phyloP scores from a whole-genome alignment of 352 stramenopile species.

The Phytophthora lateralis region DNA sequence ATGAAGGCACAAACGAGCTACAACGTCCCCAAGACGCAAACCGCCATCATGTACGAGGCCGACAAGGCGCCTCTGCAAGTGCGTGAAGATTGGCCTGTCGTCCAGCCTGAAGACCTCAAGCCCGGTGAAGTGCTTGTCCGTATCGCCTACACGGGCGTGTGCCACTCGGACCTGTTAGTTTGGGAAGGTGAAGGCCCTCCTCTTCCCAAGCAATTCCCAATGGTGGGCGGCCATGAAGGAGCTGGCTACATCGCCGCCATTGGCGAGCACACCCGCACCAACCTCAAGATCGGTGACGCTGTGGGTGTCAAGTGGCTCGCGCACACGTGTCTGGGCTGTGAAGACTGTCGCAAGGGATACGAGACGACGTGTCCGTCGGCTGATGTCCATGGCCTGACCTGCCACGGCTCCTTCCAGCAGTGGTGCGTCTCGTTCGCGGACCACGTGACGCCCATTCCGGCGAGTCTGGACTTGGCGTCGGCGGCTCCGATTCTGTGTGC shows the following conservation, averaged over 20 bases:
- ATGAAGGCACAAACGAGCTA: conserved; percentile 38
- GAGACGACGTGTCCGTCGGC: conserved; percentile 45
- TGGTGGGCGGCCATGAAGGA: conserved; percentile 67
- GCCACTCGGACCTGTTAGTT: conserved; percentile 54
- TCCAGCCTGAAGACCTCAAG: conserved; percentile 49
- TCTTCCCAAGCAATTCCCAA: conserved; percentile 40
- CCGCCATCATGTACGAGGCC: conserved; percentile 54
- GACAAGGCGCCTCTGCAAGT: conserved; percentile 53
- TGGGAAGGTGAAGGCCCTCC: conserved; percentile 46
- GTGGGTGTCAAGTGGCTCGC: conserved; percentile 63
- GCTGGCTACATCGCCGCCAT: conserved; percentile 58
- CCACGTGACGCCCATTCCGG: conserved; percentile 76
- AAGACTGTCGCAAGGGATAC: conserved; percentile 59
- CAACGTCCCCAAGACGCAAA: conserved; percentile 12
- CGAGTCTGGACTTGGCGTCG: conserved; percentile 42
- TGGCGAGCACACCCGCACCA: conserved; percentile 45
- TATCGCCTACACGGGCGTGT: conserved; percentile 57
- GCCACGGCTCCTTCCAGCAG: conserved; percentile 57
- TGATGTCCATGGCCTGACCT: conserved; percentile 43
- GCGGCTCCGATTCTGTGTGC: conserved; percentile 84
- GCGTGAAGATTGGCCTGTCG: conserved; percentile 51
- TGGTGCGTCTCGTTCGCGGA: conserved; percentile 78
- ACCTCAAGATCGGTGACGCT: conserved; percentile 52
- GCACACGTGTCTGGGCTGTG: conserved; percentile 52
- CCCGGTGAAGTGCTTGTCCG: conserved; percentile 54